phyloP scores from a whole-genome alignment of 495 filamentous ascomycete genomes.

The Cercophora newfieldiana region DNA sequence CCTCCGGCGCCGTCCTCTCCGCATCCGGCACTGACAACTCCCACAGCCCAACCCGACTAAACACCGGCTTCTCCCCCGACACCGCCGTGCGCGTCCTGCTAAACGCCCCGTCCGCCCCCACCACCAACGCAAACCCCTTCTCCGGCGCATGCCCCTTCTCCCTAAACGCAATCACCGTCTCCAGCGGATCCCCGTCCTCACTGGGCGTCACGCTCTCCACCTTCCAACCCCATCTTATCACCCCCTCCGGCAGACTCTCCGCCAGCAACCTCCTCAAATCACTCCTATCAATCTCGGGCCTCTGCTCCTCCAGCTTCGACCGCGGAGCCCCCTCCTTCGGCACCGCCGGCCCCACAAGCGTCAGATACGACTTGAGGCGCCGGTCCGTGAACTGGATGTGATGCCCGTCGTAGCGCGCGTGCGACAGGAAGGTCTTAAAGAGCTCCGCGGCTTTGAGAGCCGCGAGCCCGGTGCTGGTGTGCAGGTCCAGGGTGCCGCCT shows the following conservation, averaged over 20 bases:
- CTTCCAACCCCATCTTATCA: constrained; percentile 51
- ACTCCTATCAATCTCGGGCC: constrained; percentile 48
- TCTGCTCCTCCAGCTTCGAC: constrained; percentile 20
- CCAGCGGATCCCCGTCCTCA: constrained; percentile 49
- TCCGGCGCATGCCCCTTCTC: not conserved
- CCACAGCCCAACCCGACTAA: constrained; percentile 40
- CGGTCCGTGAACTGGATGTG: constrained; percentile 44
- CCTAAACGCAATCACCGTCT: not conserved
- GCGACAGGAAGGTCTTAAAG: constrained; percentile 44
- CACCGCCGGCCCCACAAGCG: not conserved
- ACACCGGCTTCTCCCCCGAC: constrained; percentile 29
- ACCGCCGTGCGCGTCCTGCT: constrained; percentile 38
- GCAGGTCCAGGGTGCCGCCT: constrained; percentile 59
- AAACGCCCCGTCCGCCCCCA: constrained; percentile 52
- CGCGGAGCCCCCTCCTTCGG: not conserved
- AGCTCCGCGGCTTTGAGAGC: constrained; percentile 55
- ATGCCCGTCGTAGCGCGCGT: constrained; percentile 50
- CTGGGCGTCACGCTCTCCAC: not conserved
- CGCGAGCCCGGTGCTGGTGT: constrained; percentile 48
- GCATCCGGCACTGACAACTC: constrained; percentile 45
- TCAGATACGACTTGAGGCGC: not conserved
- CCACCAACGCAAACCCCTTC: constrained; percentile 41
- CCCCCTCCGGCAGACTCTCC: constrained; percentile 39
- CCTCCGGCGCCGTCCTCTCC: constrained; percentile 34
- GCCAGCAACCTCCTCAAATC: constrained; percentile 41